phyloP scores from a whole-genome alignment of 2,329 filamentous ascomycete species.

The Sporothrix inflata region DNA sequence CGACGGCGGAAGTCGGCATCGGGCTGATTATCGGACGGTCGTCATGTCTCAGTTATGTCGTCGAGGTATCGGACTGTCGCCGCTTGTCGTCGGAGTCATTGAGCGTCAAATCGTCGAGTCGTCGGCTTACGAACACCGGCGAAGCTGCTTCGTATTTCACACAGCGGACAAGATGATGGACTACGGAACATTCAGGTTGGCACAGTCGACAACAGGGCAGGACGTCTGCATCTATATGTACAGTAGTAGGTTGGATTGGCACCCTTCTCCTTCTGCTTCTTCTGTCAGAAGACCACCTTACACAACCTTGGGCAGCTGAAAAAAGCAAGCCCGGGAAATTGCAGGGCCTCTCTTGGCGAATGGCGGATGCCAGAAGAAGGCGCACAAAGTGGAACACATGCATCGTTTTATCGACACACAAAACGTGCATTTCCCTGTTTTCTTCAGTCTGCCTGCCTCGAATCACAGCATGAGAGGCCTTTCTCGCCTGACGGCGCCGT shows the following conservation, averaged over 20 bases:
- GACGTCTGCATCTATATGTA: neutral
- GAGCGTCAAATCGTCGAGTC: neutral
- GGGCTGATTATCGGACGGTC: neutral
- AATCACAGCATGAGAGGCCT: neutral
- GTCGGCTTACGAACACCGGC: neutral
- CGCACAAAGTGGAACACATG: neutral
- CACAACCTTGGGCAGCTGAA: slow-evolving; percentile 5
- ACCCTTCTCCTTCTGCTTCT: neutral
- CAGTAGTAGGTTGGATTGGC: neutral
- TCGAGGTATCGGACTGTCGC: neutral
- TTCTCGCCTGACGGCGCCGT: neutral
- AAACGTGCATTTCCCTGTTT: neutral
- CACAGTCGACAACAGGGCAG: neutral
- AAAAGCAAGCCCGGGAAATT: neutral
- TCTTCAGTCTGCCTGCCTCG: neutral
- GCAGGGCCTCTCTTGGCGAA: neutral
- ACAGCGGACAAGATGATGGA: neutral
- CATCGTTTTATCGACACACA: neutral
- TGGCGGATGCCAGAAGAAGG: neutral
- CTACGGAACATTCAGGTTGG: neutral
- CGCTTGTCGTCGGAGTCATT: neutral
- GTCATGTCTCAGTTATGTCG: neutral
- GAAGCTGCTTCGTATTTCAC: neutral
- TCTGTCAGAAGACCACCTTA: neutral
- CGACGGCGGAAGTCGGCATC: slow-evolving; percentile 2